Evolutionary conservation across 2,329 filamentous ascomycete genomes (phyloP), one percentile per base, ranked within the genome.

Genomic region (Drechslerella stenobrocha): DNA sequence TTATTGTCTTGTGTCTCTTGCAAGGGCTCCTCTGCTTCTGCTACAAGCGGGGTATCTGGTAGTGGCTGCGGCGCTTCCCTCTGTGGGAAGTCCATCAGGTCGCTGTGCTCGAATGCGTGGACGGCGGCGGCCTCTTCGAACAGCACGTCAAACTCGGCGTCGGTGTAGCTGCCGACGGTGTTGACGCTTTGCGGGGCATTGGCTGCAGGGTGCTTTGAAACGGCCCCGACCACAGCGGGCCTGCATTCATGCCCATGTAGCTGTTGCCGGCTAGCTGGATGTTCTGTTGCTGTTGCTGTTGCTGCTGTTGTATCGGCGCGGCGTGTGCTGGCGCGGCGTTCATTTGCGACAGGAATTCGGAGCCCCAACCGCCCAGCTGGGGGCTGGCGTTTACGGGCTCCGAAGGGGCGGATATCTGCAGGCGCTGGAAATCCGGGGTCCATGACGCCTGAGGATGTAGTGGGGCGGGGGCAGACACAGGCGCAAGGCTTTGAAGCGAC

Each of bases 401-500:
- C 45, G 70, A 61, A 28, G 58, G 65, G 8, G 65, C 59, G 42
- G 42, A 75, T 75, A 75, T 79, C 75, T 70, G 80, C 79, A 76
- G 78, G 72, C 72, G 82, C 77, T 73, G 80, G 76, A 73, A 82
- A 73, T 73, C 80, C 72, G 69, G 77, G 72, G 75, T 76, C 77
- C 76, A 79, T 52, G 48, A 48, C 15, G 50, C 6, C 32, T 59
- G 70, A 37, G 40, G 75, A 69, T 3, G 76, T 30, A 30, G 28
- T 30, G 28, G 5, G 73, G 52, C 73, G 48, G 72, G 74, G 15
- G 70, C 44, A 34, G 34, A 53, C 20, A 2, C 20, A 18, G 44
- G 51, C 28, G 23, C 48, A 9, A 51, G 48, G 71, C 77, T 75
- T 34, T 78, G 45, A 1, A 61, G 37, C 72, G 73, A 44, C 74